Base-by-base conservation (phyloP, 345 rosid species). In the Nasturtium officinale region DNA sequence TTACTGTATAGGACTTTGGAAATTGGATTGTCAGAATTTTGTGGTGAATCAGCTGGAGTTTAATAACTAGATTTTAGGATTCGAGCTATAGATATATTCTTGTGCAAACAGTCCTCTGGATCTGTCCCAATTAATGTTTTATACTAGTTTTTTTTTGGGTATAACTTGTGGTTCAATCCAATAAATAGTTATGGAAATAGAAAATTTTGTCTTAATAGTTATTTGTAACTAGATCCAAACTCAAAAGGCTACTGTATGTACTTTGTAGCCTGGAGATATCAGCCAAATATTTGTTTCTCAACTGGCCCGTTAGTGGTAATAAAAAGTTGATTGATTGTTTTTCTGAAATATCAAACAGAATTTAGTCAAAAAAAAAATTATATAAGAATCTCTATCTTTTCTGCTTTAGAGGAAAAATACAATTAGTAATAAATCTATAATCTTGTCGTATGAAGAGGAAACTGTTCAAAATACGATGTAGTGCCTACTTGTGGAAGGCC, bases 401-500 rank as follows among this genome's bases (percentile, higher is more conserved):
- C n/a, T n/a, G n/a, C n/a, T n/a, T n/a, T n/a, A n/a, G n/a, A n/a
- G n/a, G n/a, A n/a, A n/a, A n/a, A n/a, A n/a, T n/a, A n/a, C n/a
- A n/a, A n/a, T n/a, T n/a, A n/a, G n/a, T n/a, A n/a, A n/a, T n/a
- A n/a, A n/a, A n/a, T n/a, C n/a, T n/a, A n/a, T n/a, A n/a, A n/a
- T n/a, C 6, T 60, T 67, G 30, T 67, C 59, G 50, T 60, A 9
- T 32, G 59, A 35, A 87, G 91, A 85, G 73, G 81, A 75, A 78
- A 85, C 7, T 90, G 96, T 63, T 74, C 53, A 21, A 66, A 2
- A 74, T 85, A 59, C 80, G 58, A 72, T 38, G 47, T 73, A 79
- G 97, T 85, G 73, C 87, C 87, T 51, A 42, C 75, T 3, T 90
- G 97, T 80, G 97, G 95, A 46, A 88, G 97, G 69, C 92, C 95